Conservation (phyloP, 257 asterid species). For the Lycium barbarum region DNA sequence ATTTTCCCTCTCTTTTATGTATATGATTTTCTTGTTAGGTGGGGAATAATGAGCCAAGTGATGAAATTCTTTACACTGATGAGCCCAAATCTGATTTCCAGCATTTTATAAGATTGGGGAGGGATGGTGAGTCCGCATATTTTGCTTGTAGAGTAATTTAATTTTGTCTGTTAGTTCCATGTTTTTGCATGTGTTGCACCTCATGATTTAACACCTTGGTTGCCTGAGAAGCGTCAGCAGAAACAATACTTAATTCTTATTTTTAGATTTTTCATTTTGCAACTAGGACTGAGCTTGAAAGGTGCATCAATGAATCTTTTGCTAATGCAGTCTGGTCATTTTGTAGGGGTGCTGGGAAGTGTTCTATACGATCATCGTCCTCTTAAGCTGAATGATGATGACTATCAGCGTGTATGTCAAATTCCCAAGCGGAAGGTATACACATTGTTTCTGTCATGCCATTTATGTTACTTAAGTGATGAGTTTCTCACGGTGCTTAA, state of each 20-base stretch:
- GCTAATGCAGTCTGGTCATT: neutral
- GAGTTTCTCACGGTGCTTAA: neutral
- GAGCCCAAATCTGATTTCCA: slow-evolving; percentile 38
- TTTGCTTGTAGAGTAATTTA: neutral
- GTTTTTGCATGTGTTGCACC: neutral
- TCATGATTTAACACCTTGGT: neutral
- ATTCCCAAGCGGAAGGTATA: slow-evolving; percentile 49
- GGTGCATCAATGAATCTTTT: neutral
- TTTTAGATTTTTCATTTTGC: neutral
- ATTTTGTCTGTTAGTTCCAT: neutral
- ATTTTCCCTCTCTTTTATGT: neutral
- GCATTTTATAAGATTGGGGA: slow-evolving; percentile 40
- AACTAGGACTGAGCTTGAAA: neutral
- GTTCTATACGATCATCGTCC: slow-evolving; percentile 48
- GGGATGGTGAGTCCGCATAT: slow-evolving; percentile 37
- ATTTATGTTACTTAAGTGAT: neutral
- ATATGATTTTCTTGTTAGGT: slow-evolving; percentile 43
- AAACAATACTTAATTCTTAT: neutral
- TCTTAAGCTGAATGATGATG: slow-evolving; percentile 40
- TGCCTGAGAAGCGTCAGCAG: neutral
- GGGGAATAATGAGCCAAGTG: slow-evolving; percentile 41
- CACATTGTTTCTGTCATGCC: neutral
- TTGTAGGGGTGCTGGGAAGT: slow-evolving; percentile 18
- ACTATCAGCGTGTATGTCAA: slow-evolving; percentile 45
- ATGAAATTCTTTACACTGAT: slow-evolving; percentile 41